Conservation (phyloP, 352 stramenopile species). For the Thraustochytrium sp. region DNA sequence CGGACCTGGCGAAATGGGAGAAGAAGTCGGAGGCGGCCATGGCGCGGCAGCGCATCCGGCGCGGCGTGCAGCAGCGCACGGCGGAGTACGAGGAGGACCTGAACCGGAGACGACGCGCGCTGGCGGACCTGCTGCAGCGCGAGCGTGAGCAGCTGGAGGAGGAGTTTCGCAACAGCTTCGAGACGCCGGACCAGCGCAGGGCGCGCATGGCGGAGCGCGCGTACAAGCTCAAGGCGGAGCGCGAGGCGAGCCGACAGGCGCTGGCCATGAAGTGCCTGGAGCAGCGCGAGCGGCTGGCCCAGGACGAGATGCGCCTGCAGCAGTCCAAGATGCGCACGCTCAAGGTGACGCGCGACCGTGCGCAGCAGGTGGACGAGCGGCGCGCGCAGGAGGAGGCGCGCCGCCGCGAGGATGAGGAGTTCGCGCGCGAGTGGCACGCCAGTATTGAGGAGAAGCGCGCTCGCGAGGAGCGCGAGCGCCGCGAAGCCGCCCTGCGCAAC, state of each 20-base stretch:
- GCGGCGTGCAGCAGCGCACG: background rate
- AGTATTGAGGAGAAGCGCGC: background rate
- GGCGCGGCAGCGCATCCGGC: background rate
- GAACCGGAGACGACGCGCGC: background rate
- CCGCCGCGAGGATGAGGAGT: background rate
- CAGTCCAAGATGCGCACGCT: constrained; percentile 10
- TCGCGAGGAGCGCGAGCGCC: background rate
- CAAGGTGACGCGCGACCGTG: constrained; percentile 9
- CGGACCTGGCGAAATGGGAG: constrained; percentile 14
- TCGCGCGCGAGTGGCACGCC: constrained; percentile 17
- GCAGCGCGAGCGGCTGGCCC: background rate
- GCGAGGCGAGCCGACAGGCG: background rate
- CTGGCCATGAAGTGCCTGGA: background rate
- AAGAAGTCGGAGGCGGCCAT: background rate
- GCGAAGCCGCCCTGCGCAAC: background rate
- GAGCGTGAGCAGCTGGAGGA: constrained; percentile 5
- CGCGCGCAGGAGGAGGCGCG: background rate
- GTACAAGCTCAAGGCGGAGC: background rate
- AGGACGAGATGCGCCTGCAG: constrained; percentile 25
- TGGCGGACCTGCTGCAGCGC: background rate
- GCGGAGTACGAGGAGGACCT: background rate
- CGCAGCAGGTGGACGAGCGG: constrained; percentile 17
- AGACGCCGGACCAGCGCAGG: background rate
- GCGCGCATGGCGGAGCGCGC: background rate
- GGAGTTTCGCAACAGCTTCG: constrained; percentile 10